These are phyloP conservation scores for Coriaria nepalensis DNA, from an alignment of 306 rosid genomes.

Conservation along the genomic window DNA sequence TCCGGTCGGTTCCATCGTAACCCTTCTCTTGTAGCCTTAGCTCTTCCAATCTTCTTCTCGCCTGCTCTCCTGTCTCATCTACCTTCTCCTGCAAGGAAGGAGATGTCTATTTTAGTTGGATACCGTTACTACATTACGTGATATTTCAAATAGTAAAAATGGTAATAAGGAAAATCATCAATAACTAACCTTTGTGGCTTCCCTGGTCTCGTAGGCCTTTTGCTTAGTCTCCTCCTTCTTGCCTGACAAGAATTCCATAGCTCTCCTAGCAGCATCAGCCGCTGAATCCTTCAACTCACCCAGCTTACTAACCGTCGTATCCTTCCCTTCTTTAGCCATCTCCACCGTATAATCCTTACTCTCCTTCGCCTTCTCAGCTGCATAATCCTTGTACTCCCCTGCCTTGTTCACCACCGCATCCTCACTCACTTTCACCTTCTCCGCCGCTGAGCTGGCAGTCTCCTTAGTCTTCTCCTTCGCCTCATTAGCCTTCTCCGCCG, in stretches of 20 bases:
- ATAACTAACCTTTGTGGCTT: conserved; percentile 23
- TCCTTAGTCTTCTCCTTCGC: conserved; percentile 9
- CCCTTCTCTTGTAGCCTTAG: conserved; percentile 20
- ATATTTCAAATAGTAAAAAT: too few species aligned
- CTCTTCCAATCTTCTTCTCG: conserved; percentile 33
- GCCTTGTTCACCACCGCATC: conserved; percentile 2
- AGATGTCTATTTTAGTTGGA: not conserved
- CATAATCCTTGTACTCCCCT: conserved; percentile 18
- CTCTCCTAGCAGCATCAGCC: conserved; percentile 40
- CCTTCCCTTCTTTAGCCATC: conserved; percentile 48
- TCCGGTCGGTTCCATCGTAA: not conserved
- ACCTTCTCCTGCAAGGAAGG: conserved; percentile 34
- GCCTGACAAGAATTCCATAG: conserved; percentile 43
- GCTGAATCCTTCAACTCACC: conserved; percentile 54
- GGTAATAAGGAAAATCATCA: not conserved
- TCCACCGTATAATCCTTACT: conserved; percentile 23
- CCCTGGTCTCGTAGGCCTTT: conserved; percentile 27
- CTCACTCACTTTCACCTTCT: not conserved
- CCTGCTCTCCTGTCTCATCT: conserved; percentile 30
- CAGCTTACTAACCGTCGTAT: conserved; percentile 34
- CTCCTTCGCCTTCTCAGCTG: conserved; percentile 12
- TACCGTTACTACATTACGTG: not conserved
- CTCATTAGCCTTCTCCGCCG: conserved; percentile 14
- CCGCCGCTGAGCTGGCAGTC: conserved; percentile 7
- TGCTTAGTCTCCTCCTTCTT: conserved; percentile 48